Evolutionary conservation across 2,329 filamentous ascomycete genomes (phyloP).

Genomic region (Diaporthe citrichinensis): DNA sequence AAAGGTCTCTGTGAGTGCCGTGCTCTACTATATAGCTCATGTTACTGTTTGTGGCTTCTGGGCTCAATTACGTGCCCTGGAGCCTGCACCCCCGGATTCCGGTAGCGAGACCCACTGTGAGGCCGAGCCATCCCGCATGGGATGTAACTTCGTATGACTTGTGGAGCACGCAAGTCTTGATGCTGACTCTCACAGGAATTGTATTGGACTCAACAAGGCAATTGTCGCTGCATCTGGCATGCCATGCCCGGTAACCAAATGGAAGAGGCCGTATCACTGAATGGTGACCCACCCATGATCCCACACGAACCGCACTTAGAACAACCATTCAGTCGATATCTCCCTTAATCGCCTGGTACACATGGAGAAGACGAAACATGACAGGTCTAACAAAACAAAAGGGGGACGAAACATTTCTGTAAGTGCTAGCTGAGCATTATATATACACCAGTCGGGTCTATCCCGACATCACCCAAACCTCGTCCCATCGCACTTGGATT

Average conservation of each 20-base stretch:
- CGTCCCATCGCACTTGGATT: background rate
- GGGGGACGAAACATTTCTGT: background rate
- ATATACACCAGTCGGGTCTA: background rate
- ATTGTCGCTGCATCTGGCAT: conserved; percentile 6
- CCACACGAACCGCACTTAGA: conserved; percentile 16
- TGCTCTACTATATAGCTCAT: background rate
- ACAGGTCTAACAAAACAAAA: background rate
- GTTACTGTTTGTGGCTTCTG: background rate
- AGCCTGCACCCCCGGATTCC: background rate
- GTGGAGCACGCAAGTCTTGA: background rate
- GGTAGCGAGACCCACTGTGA: conserved; percentile 25
- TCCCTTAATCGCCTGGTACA: background rate
- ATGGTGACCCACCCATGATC: background rate
- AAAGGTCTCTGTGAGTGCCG: background rate
- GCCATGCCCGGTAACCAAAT: background rate
- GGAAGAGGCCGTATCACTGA: background rate
- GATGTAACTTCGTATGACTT: conserved; percentile 16
- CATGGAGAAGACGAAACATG: conserved; percentile 18
- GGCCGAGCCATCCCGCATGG: conserved; percentile 9
- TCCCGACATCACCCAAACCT: background rate
- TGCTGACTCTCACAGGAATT: background rate
- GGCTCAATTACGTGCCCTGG: conserved; percentile 22
- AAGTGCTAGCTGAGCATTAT: background rate
- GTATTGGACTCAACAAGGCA: conserved; percentile 14
- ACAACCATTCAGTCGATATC: background rate